These are phyloP conservation scores for Diphasiastrum complanatum DNA, from an alignment of 83 land plant species.

Conservation along the genomic window DNA sequence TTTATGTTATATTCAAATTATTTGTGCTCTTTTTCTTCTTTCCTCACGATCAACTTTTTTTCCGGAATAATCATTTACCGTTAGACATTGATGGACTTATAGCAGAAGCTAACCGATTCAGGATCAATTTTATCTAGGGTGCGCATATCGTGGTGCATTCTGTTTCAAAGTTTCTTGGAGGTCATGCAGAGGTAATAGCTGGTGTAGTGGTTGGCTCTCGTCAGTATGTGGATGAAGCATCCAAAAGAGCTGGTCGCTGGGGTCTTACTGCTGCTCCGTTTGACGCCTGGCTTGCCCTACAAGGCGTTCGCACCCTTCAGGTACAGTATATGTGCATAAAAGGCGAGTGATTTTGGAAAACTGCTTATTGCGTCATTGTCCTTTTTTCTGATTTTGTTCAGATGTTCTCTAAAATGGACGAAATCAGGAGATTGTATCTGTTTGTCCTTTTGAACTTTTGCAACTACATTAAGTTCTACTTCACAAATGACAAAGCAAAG, in stretches of 20 bases:
- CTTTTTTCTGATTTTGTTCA: not conserved
- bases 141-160: constrained; percentile 35
- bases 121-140: constrained; percentile 16
- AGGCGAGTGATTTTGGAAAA: no score
- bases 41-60: not conserved
- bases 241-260: constrained; percentile 27
- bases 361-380: no score
- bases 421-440: no score
- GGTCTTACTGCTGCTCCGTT: constrained; percentile 29
- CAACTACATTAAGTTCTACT: no score
- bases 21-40: not conserved
- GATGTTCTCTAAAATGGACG: no score
- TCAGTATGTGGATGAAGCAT: constrained; percentile 7
- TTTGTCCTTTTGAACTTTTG: no score
- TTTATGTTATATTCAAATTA: not conserved
- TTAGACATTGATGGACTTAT: no score
- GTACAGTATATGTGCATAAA: no score
- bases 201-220: constrained; percentile 29
- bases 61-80: no score
- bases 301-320: constrained; percentile 26
- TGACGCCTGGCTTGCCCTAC: constrained; percentile 27
- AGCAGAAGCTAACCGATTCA: not conserved
- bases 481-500: not conserved
- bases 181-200: constrained; percentile 32
- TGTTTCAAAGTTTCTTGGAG: constrained; percentile 33